A percentile compares a stretch with the other conserved stretches of the same genome.
phyloP scores from a whole-genome alignment of 495 filamentous ascomycete species.

The Corynascus novoguineensis region DNA sequence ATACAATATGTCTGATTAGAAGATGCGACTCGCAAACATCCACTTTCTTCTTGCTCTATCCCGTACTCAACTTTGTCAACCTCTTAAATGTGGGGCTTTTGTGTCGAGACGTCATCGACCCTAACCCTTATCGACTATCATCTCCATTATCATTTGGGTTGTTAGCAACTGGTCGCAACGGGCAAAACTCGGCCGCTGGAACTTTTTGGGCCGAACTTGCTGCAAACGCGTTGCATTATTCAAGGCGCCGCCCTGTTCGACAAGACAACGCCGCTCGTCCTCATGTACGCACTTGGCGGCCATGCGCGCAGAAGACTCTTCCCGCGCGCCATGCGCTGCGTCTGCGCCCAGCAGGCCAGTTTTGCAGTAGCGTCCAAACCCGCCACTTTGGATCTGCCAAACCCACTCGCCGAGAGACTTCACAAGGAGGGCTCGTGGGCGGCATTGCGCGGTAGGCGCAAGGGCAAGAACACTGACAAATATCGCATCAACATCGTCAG shows the following conservation, averaged over 20 bases:
- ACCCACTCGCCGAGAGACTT: not conserved
- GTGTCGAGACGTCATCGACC: too few species aligned
- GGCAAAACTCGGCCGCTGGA: not conserved
- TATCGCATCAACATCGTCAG: conserved; percentile 50
- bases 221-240: not conserved
- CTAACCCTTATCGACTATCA: conserved; percentile 3
- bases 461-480: conserved; percentile 8
- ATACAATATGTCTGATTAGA: too few species aligned
- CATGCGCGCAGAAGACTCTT: conserved; percentile 9
- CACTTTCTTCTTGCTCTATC: too few species aligned
- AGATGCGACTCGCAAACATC: too few species aligned
- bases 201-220: not conserved
- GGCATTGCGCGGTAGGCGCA: not conserved
- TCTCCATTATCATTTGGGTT: not conserved
- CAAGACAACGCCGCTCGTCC: not conserved
- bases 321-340: not conserved
- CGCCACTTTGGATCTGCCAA: not conserved
- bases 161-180: not conserved
- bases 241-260: not conserved
- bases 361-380: not conserved
- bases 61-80: too few species aligned
- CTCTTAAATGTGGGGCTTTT: too few species aligned
- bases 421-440: not conserved
- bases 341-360: not conserved
- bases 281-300: conserved; percentile 7